A percentile compares a stretch with the other conserved stretches of the same genome.
phyloP scores from a whole-genome alignment of 2,329 filamentous ascomycete species.

The Paecilomyces sp. region DNA sequence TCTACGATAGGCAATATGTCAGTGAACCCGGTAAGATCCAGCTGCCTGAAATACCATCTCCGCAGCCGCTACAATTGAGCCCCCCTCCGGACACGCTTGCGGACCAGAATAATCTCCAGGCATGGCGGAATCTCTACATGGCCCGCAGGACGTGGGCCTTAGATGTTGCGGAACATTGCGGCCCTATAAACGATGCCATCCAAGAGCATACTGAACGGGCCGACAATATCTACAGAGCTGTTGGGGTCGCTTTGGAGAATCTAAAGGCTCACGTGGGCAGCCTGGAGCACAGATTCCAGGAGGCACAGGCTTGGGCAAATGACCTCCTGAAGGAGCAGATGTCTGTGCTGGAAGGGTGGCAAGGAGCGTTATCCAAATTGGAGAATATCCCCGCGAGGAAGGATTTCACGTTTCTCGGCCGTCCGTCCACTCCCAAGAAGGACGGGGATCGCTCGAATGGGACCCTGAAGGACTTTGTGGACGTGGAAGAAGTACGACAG shows the following conservation, averaged over 20 bases:
- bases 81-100: slow-evolving; percentile 71
- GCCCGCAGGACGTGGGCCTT: slow-evolving; percentile 74
- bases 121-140: slow-evolving; percentile 86
- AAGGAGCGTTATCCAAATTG: slow-evolving; percentile 27
- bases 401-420: slow-evolving; percentile 35
- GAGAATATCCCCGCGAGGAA: slow-evolving; percentile 36
- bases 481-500: slow-evolving; percentile 63
- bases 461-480: slow-evolving; percentile 69
- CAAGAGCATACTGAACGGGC: slow-evolving; percentile 45
- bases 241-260: slow-evolving; percentile 81
- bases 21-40: slow-evolving; percentile 40
- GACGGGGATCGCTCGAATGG: slow-evolving; percentile 42
- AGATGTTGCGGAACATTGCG: slow-evolving; percentile 61
- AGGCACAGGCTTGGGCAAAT: slow-evolving; percentile 40
- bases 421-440: slow-evolving; percentile 33
- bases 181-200: slow-evolving; percentile 54
- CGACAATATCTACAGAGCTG: slow-evolving; percentile 60
- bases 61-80: slow-evolving; percentile 52
- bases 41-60: slow-evolving; percentile 46
- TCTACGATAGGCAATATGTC: slow-evolving; percentile 78
- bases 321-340: slow-evolving; percentile 38
- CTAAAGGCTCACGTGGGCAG: slow-evolving; percentile 41
- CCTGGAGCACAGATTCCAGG: slow-evolving; percentile 38
- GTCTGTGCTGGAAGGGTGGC: slow-evolving; percentile 37
- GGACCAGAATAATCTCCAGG: slow-evolving; percentile 69